A percentile compares a stretch with the other conserved stretches of the same genome.
phyloP scores from a whole-genome alignment of 208 protist genomes.

The Zelonia costaricensis region DNA sequence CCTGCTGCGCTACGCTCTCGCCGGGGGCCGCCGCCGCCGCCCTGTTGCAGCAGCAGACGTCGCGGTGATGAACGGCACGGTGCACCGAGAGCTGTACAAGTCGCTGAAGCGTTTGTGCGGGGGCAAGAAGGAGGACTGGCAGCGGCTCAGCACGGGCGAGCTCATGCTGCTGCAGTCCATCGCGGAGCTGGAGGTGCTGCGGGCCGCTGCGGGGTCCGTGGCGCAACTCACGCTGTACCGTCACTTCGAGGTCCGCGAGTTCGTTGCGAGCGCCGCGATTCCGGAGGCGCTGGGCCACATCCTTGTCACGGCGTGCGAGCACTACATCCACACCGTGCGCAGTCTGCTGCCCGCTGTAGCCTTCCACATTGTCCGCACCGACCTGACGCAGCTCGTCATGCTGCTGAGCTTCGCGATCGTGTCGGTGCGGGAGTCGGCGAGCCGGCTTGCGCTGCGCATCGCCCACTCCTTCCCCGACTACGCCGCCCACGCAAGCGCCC shows the following conservation, averaged over 20 bases:
- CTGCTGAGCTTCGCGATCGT: constrained; percentile 66
- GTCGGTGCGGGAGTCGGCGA: constrained; percentile 64
- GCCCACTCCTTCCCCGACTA: constrained; percentile 57
- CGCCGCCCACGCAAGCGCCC: constrained; percentile 44
- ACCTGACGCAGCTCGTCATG: constrained; percentile 73
- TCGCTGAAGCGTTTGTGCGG: constrained; percentile 28
- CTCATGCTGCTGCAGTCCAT: constrained; percentile 68
- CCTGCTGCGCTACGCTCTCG: constrained; percentile 49
- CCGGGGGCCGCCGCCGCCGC: constrained; percentile 13
- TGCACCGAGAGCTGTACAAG: constrained; percentile 13
- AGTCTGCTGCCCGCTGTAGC: constrained; percentile 45
- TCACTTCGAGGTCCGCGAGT: constrained; percentile 82
- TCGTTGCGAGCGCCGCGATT: constrained; percentile 71
- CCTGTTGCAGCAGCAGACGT: constrained; percentile 22
- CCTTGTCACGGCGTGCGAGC: constrained; percentile 43
- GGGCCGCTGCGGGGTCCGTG: constrained; percentile 68
- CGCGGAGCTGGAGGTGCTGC: constrained; percentile 72
- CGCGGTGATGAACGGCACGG: constrained; percentile 7
- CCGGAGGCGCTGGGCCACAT: constrained; percentile 37
- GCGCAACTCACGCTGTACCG: constrained; percentile 75
- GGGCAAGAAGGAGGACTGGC: constrained; percentile 25
- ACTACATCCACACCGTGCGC: constrained; percentile 49
- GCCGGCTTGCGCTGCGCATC: constrained; percentile 52
- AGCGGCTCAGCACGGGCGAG: constrained; percentile 60
- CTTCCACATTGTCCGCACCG: constrained; percentile 45